A percentile compares a stretch with the other conserved stretches of the same genome.
phyloP scores from a whole-genome alignment of 768 basidiomycete genomes.

The Lactarius akahatsu region DNA sequence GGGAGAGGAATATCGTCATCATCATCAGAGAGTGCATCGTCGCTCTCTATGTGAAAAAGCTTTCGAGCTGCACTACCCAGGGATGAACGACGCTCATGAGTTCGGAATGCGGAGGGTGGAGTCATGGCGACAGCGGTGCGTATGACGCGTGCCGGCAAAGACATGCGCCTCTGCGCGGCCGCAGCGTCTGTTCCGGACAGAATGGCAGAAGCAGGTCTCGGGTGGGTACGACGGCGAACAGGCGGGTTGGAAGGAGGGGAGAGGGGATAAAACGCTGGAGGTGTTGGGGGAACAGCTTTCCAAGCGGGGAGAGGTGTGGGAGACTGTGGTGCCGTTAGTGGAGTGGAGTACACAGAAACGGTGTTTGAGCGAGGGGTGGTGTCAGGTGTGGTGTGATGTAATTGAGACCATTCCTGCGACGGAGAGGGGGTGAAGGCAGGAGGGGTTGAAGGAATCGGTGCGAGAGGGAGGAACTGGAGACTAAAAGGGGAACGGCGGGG shows the following conservation, averaged over 20 bases:
- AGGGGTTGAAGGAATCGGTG: conserved; percentile 15
- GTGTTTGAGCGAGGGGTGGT: conserved; percentile 10
- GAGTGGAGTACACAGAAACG: conserved; percentile 19
- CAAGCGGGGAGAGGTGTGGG: conserved; percentile 23
- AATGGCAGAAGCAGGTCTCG: conserved; percentile 23
- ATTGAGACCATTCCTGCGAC: conserved; percentile 13
- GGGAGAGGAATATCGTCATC: conserved; percentile 32
- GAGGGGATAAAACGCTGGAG: conserved; percentile 20
- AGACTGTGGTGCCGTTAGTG: conserved; percentile 16
- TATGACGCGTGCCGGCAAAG: conserved; percentile 17
- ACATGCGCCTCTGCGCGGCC: conserved; percentile 19
- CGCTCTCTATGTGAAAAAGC: conserved; percentile 39
- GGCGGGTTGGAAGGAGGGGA: conserved; percentile 20
- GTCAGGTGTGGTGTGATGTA: conserved; percentile 18
- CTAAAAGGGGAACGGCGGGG: conserved; percentile 19
- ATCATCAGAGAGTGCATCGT: conserved; percentile 35
- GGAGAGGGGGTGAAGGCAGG: not conserved
- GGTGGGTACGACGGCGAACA: conserved; percentile 23
- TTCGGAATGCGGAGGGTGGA: conserved; percentile 19
- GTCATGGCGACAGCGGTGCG: not conserved
- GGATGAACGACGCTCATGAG: conserved; percentile 20
- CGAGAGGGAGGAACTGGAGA: conserved; percentile 16
- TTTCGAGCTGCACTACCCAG: conserved; percentile 16
- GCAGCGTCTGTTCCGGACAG: conserved; percentile 3
- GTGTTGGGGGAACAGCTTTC: conserved; percentile 29